Base-by-base conservation (phyloP, 257 asterid genomes). In the Thymus quinquecostatus region DNA sequence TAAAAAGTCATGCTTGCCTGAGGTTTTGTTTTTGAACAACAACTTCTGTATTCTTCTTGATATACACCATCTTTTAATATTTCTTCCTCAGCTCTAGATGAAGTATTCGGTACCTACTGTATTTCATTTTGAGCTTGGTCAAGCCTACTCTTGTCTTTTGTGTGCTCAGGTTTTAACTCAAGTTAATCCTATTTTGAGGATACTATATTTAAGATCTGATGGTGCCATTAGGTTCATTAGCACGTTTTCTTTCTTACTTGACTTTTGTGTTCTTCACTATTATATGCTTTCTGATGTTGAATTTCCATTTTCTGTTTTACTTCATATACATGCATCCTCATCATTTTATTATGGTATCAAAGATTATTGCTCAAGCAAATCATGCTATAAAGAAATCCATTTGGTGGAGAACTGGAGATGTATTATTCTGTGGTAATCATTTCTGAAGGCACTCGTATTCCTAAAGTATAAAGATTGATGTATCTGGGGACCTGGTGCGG, bases 401-500 rank as follows among this genome's bases (percentile, higher is more conserved):
- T 51, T 69, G 30, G n/a, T n/a, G n/a, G n/a, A n/a, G n/a, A n/a
- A n/a, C n/a, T 51, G 78, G 50, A 27, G 41, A 47, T 58, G 53
- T 41, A 48, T 14, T 55, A 54, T 56, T 48, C 75, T 29, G 55
- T 51, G 55, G 49, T 71, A 68, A 64, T 71, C 32, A 33, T 51
- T 67, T 70, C 72, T 79, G 64, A 75, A 94, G 99, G 99, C 75
- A 91, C 99, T 73, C 82, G 98, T 70, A 82, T 82, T 73, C 99
- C 99, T 8, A 94, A 89, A 86, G 93, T 91, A 80, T 94, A 74
- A 94, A 87, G 86, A 89, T 85, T 71, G 92, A 89, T 62, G 88
- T 85, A 48, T 81, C 77, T 60, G 99, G 99, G 69, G 95, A 91
- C 59, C 85, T 94, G 70, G 86, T 94, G 99, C 68, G 97, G 99